Evolutionary conservation across 371 early-diverging fungal species (phyloP), one percentile per base, ranked within the genome.

Genomic region (Rhizomucor pusillus): DNA sequence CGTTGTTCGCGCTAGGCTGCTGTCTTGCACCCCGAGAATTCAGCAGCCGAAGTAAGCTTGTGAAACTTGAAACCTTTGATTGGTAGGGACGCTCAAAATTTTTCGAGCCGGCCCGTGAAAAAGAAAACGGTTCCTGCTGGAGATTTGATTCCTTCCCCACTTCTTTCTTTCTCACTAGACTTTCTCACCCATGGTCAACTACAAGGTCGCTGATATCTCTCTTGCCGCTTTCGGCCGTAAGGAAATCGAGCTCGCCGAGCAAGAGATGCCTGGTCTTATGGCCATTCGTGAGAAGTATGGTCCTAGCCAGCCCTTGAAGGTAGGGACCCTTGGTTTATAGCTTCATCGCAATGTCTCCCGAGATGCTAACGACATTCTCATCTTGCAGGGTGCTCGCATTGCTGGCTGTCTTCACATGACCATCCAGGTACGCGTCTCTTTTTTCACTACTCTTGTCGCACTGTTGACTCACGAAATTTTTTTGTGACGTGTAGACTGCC

Each of bases 261-360:
- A 94, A 75, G 99, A 99, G 85, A 99, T 99, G 99, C 98, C 98
- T 60, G 98, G 98, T 65, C 90, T 99, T 60, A 95, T 95, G 91
- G 68, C 82, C 67, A 83, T 98, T 59, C 89, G 95, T 70, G 74
- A 84, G 55, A 95, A 93, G 85, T 98, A 98, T 79, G 93, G 92
- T 50, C 86, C 92, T 54, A 41, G 77, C 59, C 86, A 98, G 80
- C 92, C 97, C 59, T 87, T 99, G 66, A 87, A 87, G 57, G 57
- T 57, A 50, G 7, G 3, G 12, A 24, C 23, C 10, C 61, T 51
- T 39, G 29, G 7, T 7, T 7, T 5, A 5, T 29, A 3, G 3
- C 3, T 7, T 29, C 29, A 7, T 29, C 29, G 29, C 3, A 7
- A 29, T 29, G 29, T 29, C 3, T 7, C 3, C 29, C 29, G 29